These are phyloP conservation scores for Orobanche coerulescens DNA, from an alignment of 257 asterid species.

Conservation along the genomic window DNA sequence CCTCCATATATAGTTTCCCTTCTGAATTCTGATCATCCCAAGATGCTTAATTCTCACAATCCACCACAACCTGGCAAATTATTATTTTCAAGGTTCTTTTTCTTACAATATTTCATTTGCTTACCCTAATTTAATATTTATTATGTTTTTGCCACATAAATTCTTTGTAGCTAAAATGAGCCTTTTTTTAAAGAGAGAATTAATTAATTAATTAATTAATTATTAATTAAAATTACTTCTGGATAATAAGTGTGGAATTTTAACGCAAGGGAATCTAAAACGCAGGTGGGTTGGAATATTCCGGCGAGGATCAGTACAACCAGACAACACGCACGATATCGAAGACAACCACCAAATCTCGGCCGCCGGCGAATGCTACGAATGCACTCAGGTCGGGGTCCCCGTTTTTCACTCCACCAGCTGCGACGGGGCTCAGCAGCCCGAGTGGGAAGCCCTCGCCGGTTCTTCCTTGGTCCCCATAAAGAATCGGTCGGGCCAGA, in stretches of 20 bases:
- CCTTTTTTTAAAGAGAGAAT: no score
- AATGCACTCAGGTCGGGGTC: conserved; percentile 77
- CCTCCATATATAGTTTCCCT: no score
- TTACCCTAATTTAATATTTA: no score
- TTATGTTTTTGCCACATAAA: no score
- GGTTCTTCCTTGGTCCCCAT: conserved; percentile 78
- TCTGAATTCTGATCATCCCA: conserved; percentile 29
- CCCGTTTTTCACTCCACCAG: conserved; percentile 95
- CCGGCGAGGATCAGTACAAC: conserved; percentile 38
- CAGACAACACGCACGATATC: conserved; percentile 30
- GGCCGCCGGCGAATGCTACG: conserved; percentile 54
- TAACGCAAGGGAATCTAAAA: background rate
- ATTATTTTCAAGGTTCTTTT: conserved; percentile 44
- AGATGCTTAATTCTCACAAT: conserved; percentile 42
- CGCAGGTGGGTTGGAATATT: conserved; percentile 65
- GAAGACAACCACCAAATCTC: conserved; percentile 26
- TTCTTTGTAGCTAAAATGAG: no score
- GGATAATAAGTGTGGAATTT: background rate
- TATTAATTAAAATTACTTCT: background rate
- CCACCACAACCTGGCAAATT: conserved; percentile 44
- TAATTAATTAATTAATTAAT: background rate
- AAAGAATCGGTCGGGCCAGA: conserved; percentile 32
- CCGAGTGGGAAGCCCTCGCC: conserved; percentile 94
- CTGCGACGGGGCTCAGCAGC: conserved; percentile 76
- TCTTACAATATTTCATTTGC: background rate